Base-by-base conservation (phyloP, 208 protist genomes). In the Trypanosomatidae sp. region DNA sequence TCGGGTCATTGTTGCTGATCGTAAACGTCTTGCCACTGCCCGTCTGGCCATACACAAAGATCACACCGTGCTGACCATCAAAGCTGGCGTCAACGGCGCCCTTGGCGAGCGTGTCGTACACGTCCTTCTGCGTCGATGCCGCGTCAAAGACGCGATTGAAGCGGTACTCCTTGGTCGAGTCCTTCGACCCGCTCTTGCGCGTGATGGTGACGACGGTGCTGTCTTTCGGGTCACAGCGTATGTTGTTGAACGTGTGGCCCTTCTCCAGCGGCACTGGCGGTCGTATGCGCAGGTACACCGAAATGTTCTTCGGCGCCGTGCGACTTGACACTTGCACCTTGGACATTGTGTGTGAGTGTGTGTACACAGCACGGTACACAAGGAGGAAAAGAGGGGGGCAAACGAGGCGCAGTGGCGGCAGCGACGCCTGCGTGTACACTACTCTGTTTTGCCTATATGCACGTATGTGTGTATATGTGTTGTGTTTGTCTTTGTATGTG, bases 21-120 rank as follows among this genome's bases (percentile, higher is more conserved):
- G 86, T 94, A 57, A 80, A 94, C 37, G 86, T 92, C 52, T 94
- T 94, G 51, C 86, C 86, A 20, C 78, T 86, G 26, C 86, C 86
- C 21, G 86, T 94, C 56, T 94, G 86, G 13, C 86, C 86, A 56
- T 94, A 94, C 42, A 89, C 81, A 49, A 94, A 94, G 21, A 94
- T 60, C 8, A 92, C 73, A 27, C 82, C 86, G 52, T 94, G 81
- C 56, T 87, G 77, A 7, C 82, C 86, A 42, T 90, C 70, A 53
- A 94, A 90, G 23, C 78, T 78, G 11, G 83, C 79, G 15, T 91
- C 80, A 3, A 94, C 81, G 46, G 86, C 82, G 16, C 58, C 50
- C 42, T 74, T 69, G 6, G 73, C 86, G 46, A 87, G 80, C 7
- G 42, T 50, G 4, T 84, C 55, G 57, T 89, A 94, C 16, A 94